These are phyloP conservation scores for Eucalyptus pumila DNA, from an alignment of 345 rosid genomes.

Conservation along the genomic window DNA sequence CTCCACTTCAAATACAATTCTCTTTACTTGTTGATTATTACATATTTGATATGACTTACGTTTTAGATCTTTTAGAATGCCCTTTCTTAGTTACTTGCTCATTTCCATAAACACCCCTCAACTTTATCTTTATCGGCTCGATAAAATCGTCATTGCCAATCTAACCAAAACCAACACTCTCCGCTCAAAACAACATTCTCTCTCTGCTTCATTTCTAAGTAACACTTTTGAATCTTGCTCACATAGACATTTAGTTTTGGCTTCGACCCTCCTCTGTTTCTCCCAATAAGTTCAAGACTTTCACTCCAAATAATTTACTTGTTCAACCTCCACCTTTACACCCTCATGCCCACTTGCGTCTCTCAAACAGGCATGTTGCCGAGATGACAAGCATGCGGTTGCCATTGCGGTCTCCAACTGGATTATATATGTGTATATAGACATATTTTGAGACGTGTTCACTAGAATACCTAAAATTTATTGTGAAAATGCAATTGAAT, in stretches of 20 bases:
- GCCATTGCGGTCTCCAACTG: constrained; percentile 13
- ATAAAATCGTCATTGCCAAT: too few species aligned
- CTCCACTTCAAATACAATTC: too few species aligned
- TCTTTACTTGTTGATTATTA: too few species aligned
- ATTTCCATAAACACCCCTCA: too few species aligned
- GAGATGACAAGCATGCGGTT: fast-evolving
- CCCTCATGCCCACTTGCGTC: constrained; percentile 1
- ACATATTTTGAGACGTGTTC: too few species aligned
- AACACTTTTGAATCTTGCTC: not conserved
- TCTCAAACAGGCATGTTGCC: constrained; percentile 1
- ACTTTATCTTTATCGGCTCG: too few species aligned
- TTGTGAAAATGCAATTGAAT: too few species aligned
- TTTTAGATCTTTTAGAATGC: too few species aligned
- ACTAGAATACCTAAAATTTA: too few species aligned
- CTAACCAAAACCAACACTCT: not conserved
- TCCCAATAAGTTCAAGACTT: not conserved
- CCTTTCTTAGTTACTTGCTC: too few species aligned
- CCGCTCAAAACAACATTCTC: not conserved
- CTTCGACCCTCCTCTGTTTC: not conserved
- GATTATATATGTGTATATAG: too few species aligned
- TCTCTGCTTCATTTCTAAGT: not conserved
- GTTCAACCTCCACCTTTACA: not conserved
- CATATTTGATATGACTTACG: fast-evolving
- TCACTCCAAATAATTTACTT: not conserved
- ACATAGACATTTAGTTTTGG: not conserved